Evolutionary conservation across 768 basidiomycete genomes (phyloP), one percentile per base, ranked within the genome.

Genomic region (Hydnomerulius pinastri): DNA sequence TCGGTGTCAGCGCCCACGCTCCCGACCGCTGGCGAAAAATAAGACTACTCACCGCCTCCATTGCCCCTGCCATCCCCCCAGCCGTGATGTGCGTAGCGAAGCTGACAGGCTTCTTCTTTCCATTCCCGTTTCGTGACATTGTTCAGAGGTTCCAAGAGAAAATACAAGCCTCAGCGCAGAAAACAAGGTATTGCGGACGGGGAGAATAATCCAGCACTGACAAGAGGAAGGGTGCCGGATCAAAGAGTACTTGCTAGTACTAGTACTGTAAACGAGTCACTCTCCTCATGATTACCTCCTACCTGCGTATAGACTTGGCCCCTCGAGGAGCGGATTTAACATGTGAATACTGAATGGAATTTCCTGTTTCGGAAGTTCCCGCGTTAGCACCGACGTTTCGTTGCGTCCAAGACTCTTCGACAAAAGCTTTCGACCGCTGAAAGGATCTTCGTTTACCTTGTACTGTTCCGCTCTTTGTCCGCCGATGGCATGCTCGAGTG

Each of bases 21-120:
- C 36, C 33, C 15, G 4, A 21, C n/a, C 24, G 7, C 29, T 17
- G 39, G 20, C 44, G 48, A 6, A 36, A 30, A 5, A 5, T 27
- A 35, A 29, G 30, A 12, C n/a, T n/a, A 46, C 87, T 59, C 51
- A 92, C 86, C 48, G 96, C 95, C 73, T 98, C 95, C 69, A 92
- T 91, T 41, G 87, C 87, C 38, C 96, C 96, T 21, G 94, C 96
- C 20, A 90, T 82, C 17, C 97, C 97, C 53, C 97, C 97, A 32
- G 96, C 97, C 24, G 87, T 88, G 66, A 98, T 83, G 67, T 99
- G 95, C 35, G 83, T 91, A 15, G 90, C 89, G 60, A 92, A 90
- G 28, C 86, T 85, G 9, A 92, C 85, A 17, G 87, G 85, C 63
- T 86, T 89, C 75, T 85, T 88, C 67, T 79, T 81, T 32, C 71